Base-by-base conservation (phyloP, 2,329 filamentous ascomycete genomes). In the Ustulina deusta region DNA sequence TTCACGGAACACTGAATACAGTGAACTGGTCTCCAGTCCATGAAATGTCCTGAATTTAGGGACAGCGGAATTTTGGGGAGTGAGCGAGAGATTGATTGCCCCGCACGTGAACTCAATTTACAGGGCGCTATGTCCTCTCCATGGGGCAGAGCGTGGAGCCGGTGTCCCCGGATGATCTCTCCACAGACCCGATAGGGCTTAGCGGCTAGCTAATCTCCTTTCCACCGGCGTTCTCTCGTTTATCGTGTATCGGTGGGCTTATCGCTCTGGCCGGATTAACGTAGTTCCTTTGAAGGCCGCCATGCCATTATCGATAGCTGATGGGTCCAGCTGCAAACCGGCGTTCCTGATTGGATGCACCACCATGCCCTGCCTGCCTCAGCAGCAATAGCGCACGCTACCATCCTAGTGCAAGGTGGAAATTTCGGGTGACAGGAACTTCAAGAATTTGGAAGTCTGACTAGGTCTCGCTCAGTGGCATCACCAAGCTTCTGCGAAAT, bases 391-490 rank as follows among this genome's bases (percentile, higher is more conserved):
- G 40, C 55, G 57, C 32, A 52, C 49, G 49, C 49, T 32, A 52
- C 17, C n/a, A 15, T 4, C 51, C 25, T 66, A 66, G 68, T 54
- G 61, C 64, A 48, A 57, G 36, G 32, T 63, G 49, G 59, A 70
- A 70, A 66, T 66, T 61, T 66, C 63, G 64, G 67, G 64, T 62
- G 67, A 61, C 64, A 29, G 67, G 59, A 68, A 67, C 58, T 17
- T 56, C 46, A 51, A 51, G 40, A 65, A 70, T 64, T 69, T 64
- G 49, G 57, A 68, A 59, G 61, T 64, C 61, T 63, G 57, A 69
- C 63, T 65, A 52, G 49, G 27, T 34, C 22, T 40, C 44, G 22
- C 54, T 63, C 63, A 46, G 48, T 56, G 59, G 61, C 57, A 36
- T 69, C 55, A 36, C 68, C 55, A 51, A 36, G 32, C 56, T 61